Percentiles rank a stretch among this genome's conserved stretches.
Evolutionary conservation across 345 rosid species (phyloP).

Genomic region (Eucalyptus fibrosa): DNA sequence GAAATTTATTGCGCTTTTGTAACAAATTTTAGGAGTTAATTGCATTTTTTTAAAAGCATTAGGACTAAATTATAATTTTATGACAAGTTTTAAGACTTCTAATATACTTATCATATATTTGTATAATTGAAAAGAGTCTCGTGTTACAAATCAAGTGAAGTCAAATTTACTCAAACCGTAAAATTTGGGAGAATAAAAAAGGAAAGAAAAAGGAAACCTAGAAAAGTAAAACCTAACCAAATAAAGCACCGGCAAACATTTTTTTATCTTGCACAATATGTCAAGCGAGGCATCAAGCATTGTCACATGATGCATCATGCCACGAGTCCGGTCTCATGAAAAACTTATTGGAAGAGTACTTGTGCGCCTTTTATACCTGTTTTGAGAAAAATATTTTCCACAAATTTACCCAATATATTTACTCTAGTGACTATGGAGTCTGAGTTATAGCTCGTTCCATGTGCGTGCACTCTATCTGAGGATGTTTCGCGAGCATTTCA

Average conservation of each 20-base stretch:
- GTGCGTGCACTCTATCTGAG: neutral
- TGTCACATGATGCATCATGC: neutral
- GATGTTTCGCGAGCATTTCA: neutral
- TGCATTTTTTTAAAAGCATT: too few relatives aligned
- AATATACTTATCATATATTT: too few relatives aligned
- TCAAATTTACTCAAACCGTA: neutral
- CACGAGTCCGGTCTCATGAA: neutral
- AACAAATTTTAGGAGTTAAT: too few relatives aligned
- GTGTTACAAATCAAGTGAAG: neutral
- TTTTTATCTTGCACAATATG: neutral
- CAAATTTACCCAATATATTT: neutral
- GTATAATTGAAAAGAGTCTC: neutral
- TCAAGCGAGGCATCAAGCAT: neutral
- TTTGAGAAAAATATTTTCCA: neutral
- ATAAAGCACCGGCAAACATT: neutral
- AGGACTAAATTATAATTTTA: too few relatives aligned
- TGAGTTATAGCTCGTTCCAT: neutral
- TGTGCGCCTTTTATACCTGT: neutral
- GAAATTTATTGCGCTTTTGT: fast-evolving
- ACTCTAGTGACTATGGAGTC: neutral
- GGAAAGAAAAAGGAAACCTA: neutral
- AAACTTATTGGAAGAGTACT: neutral
- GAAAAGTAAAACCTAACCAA: neutral
- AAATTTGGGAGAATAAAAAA: neutral
- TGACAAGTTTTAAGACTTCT: too few relatives aligned